Conservation (phyloP, 2,329 filamentous ascomycete genomes). For the Lecanicillium sp. region DNA sequence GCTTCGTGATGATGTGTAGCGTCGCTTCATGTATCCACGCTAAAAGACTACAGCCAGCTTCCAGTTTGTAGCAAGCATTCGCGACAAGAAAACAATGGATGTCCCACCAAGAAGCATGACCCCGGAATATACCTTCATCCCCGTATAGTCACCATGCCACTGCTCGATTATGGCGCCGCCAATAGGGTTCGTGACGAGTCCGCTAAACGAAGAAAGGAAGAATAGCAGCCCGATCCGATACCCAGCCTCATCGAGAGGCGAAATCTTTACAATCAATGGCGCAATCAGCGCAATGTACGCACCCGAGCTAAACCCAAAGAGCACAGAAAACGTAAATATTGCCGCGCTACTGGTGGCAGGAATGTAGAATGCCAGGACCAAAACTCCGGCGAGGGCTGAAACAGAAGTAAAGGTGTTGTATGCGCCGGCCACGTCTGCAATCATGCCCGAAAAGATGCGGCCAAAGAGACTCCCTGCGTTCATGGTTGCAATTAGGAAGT, state of each 20-base stretch:
- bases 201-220: slow-evolving; percentile 40
- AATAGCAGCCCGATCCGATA: slow-evolving; percentile 36
- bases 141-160: slow-evolving; percentile 13
- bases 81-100: slow-evolving; percentile 12
- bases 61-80: slow-evolving; percentile 13
- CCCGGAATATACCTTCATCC: slow-evolving; percentile 20
- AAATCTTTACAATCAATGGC: slow-evolving; percentile 40
- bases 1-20: too few species aligned
- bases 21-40: not conserved
- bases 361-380: slow-evolving; percentile 35
- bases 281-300: slow-evolving; percentile 30
- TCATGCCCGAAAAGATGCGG: slow-evolving; percentile 22
- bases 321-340: slow-evolving; percentile 28
- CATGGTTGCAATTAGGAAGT: slow-evolving; percentile 29
- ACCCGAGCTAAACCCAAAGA: slow-evolving; percentile 34
- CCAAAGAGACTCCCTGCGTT: slow-evolving; percentile 30
- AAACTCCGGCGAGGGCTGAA: slow-evolving; percentile 29
- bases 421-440: slow-evolving; percentile 27
- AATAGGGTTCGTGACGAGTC: slow-evolving; percentile 44
- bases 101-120: slow-evolving; percentile 17
- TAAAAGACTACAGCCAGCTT: slow-evolving; percentile 15
- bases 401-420: slow-evolving; percentile 37
- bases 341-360: slow-evolving; percentile 19
- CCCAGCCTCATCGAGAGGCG: slow-evolving; percentile 42
- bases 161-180: slow-evolving; percentile 29